Evolutionary conservation across 495 filamentous ascomycete species (phyloP).

Genomic region (Neurospora sp.): DNA sequence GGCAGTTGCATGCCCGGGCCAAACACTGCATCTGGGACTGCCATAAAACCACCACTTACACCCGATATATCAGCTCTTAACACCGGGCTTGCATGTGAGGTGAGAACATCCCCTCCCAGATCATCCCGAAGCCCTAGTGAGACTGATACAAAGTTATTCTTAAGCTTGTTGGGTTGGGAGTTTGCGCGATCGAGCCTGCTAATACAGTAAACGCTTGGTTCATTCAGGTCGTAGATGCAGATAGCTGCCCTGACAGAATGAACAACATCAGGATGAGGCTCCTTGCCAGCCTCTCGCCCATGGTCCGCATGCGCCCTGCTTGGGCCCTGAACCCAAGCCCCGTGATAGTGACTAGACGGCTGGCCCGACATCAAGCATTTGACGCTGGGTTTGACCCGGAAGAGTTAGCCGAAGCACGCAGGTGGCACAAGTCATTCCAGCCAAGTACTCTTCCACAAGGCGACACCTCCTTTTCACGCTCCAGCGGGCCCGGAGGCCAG

Average conservation of each 20-base stretch:
- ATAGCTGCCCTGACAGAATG: neutral
- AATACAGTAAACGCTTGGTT: neutral
- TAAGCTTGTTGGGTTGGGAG: neutral
- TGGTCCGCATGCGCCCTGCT: neutral
- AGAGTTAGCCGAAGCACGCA: slow-evolving; percentile 57
- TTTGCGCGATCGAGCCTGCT: neutral
- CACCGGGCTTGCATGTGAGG: neutral
- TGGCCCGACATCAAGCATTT: slow-evolving; percentile 26
- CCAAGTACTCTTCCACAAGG: slow-evolving; percentile 54
- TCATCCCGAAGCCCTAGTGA: neutral
- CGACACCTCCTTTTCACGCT: slow-evolving; percentile 65
- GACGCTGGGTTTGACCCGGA: slow-evolving; percentile 38
- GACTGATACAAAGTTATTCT: neutral
- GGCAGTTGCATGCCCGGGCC: neutral
- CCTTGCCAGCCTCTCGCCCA: neutral
- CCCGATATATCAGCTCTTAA: neutral
- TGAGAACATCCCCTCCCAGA: neutral
- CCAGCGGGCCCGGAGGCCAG: slow-evolving; percentile 90
- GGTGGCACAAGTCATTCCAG: slow-evolving; percentile 62
- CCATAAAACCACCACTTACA: neutral
- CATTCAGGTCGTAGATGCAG: neutral
- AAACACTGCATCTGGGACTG: neutral
- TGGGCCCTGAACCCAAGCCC: neutral
- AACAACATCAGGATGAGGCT: neutral
- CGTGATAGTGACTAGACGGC: slow-evolving; percentile 4